Percentiles rank a stretch among this genome's conserved stretches.
phyloP scores from a whole-genome alignment of 2,329 filamentous ascomycete species.

The Exophiala lecanii-corni region DNA sequence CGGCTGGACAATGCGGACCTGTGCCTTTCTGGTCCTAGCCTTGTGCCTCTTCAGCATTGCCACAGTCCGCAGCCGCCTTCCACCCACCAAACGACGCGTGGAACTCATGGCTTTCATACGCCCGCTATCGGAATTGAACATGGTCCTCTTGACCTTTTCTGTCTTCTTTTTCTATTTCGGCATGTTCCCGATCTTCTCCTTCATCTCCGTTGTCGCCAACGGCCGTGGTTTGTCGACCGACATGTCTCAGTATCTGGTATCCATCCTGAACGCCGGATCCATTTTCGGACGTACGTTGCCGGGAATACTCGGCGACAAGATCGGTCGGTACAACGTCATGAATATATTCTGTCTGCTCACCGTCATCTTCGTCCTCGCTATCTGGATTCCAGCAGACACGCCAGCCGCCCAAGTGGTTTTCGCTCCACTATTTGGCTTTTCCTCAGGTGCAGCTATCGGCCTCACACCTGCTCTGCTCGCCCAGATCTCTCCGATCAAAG shows the following conservation, averaged over 20 bases:
- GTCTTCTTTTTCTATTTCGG: slow-evolving; percentile 30
- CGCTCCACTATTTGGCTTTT: slow-evolving; percentile 64
- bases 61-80: slow-evolving; percentile 49
- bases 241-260: slow-evolving; percentile 28
- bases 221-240: slow-evolving; percentile 24
- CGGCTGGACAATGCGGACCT: slow-evolving; percentile 54
- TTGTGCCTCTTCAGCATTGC: slow-evolving; percentile 51
- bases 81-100: slow-evolving; percentile 35
- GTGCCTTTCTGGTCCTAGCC: slow-evolving; percentile 58
- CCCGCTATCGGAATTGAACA: slow-evolving; percentile 28
- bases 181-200: slow-evolving; percentile 29
- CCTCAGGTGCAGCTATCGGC: slow-evolving; percentile 61
- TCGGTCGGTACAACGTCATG: slow-evolving; percentile 53
- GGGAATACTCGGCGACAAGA: slow-evolving; percentile 49
- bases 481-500: slow-evolving; percentile 64
- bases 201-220: slow-evolving; percentile 24
- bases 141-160: slow-evolving; percentile 25
- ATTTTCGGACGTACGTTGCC: slow-evolving; percentile 55
- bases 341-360: slow-evolving; percentile 47
- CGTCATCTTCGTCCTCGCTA: slow-evolving; percentile 45
- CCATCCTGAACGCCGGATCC: slow-evolving; percentile 29
- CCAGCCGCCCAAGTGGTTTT: slow-evolving; percentile 61
- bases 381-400: slow-evolving; percentile 52
- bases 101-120: slow-evolving; percentile 30
- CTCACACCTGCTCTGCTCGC: slow-evolving; percentile 56